Evolutionary conservation across 1,284 basidiomycete genomes (phyloP), one percentile per base, ranked within the genome.

Genomic region (Rhodotorula sp.): DNA sequence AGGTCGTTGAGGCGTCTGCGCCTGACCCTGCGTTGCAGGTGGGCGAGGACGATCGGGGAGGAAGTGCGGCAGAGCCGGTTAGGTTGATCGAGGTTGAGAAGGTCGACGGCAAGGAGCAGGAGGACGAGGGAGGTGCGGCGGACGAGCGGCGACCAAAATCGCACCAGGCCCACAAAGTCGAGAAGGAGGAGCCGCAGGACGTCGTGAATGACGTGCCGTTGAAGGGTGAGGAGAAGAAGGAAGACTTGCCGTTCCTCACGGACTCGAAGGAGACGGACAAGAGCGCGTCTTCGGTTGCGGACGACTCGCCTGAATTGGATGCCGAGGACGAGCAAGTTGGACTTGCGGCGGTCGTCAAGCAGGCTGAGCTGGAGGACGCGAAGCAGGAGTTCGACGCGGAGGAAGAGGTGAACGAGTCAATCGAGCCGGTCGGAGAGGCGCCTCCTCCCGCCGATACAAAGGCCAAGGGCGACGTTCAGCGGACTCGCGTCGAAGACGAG

Each of bases 391-490:
- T 24, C n/a, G 17, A 11, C 11, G 34, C 29, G 5, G 56, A 39
- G 24, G 20, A 22, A 10, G 62, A 63, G 30, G 48, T 49, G 11
- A 10, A 34, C n/a, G 54, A 63, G 32, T 27, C 48, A 24, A 46
- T 63, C 52, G 62, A 55, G 29, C 48, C 39, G 62, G 62, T 48
- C n/a, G 30, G 27, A 11, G 53, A 58, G 56, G 36, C 56, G 20
- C 39, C 27, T 1, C 32, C 56, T 4, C 36, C n/a, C 20, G n/a
- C 36, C 17, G 9, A 3, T 4, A 11, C 11, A 6, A 46, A 36
- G 47, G 47, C 9, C 32, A 51, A 30, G 47, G 29, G 0, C 54
- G 52, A 48, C 48, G 46, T 10, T 10, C 39, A 44, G 55, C 46
- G 27, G 54, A 67, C 53, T 39, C 30, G 11, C 11, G 51, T 54